These are phyloP conservation scores for Monosporascus ibericus DNA, from an alignment of 2,329 filamentous ascomycete species.

Conservation along the genomic window DNA sequence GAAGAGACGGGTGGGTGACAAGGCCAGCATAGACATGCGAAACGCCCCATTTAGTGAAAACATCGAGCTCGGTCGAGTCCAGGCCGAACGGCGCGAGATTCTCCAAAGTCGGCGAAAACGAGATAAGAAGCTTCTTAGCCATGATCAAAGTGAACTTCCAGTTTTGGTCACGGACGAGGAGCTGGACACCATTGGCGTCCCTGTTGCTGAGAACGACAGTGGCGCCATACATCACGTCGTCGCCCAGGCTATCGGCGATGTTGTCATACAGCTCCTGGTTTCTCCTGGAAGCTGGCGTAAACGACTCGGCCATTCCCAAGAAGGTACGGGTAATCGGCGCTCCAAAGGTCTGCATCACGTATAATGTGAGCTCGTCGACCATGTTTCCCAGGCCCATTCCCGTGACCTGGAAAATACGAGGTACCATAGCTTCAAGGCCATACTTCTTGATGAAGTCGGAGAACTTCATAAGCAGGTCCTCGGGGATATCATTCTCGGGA, in stretches of 20 bases:
- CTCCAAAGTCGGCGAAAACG: conserved; percentile 27
- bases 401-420: conserved; percentile 32
- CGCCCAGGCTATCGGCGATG: conserved; percentile 27
- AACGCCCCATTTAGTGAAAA: conserved; percentile 28
- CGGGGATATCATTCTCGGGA: conserved; percentile 35
- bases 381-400: conserved; percentile 40
- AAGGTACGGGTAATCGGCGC: conserved; percentile 29
- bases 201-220: conserved; percentile 27
- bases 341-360: conserved; percentile 37
- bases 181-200: conserved; percentile 18
- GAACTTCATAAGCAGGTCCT: conserved; percentile 41
- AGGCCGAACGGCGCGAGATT: conserved; percentile 27
- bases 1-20: conserved; percentile 24
- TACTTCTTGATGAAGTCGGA: conserved; percentile 43
- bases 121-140: conserved; percentile 29
- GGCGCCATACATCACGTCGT: conserved; percentile 31
- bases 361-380: conserved; percentile 35
- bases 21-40: conserved; percentile 27
- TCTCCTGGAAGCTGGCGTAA: conserved; percentile 26
- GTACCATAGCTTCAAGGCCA: conserved; percentile 34
- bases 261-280: conserved; percentile 36
- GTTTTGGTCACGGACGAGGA: conserved; percentile 21
- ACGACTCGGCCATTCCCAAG: conserved; percentile 21
- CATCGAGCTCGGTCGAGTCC: conserved; percentile 20
- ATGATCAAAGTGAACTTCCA: conserved; percentile 21